Evolutionary conservation across 257 asterid species (phyloP), one percentile per base, ranked within the genome.

Genomic region (Plantago elongata): DNA sequence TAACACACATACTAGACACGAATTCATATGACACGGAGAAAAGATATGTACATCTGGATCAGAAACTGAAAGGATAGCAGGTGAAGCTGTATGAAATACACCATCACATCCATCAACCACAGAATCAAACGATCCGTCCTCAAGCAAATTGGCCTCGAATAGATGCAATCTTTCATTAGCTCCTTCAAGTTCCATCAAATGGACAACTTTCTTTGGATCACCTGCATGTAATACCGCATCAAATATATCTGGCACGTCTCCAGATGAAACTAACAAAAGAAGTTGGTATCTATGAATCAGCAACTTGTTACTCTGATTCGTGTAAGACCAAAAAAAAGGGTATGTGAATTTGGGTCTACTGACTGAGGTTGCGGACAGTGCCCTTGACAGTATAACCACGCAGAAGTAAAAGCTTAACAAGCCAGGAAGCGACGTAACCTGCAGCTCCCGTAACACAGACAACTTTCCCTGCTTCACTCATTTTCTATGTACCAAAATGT

Each of bases 401-500:
- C 13, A 10, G 14, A 11, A 52, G 58, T 15, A 52, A 52, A 52
- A 52, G n/a, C 58, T 22, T 52, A 22, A 52, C 58, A 11, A 52
- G 58, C 58, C 58, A 52, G 6, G 37, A 52, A 52, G 58, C 58
- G 16, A 52, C 58, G 40, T 52, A 52, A 14, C 58, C 58, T 1
- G 58, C 22, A 22, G 58, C 58, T 52, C 58, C 58, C 17, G 58
- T 52, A 52, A 52, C 58, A n/a, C 58, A 52, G 11, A 52, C 58
- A 2, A 52, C 40, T 22, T 52, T 52, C 38, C 40, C 58, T 52
- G 58, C 2, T 22, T 9, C 58, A 52, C 40, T 52, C 58, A 52
- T 52, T 52, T n/a, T 52, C 15, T 11, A 13, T 1, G 47, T 48
- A 62, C 40, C 8, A 34, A 34, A 34, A 34, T 34, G 0, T 22